These are phyloP conservation scores for Cutaneotrichosporon sp. DNA, from an alignment of 1,284 basidiomycete genomes.

Conservation along the genomic window DNA sequence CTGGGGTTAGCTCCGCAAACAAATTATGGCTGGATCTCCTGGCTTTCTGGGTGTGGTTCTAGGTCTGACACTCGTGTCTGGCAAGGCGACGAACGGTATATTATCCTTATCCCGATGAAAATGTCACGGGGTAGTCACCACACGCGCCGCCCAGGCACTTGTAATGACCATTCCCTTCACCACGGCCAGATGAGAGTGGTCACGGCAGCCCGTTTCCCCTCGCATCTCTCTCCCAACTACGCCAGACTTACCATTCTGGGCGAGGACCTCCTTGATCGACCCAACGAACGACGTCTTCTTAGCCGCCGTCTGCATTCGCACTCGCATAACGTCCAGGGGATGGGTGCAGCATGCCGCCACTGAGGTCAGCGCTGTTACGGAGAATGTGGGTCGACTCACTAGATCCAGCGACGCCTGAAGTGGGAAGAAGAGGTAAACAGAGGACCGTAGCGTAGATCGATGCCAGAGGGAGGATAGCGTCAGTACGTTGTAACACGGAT, in stretches of 20 bases:
- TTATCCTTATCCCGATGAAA: no score
- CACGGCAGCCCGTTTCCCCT: no score
- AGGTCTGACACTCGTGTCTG: no score
- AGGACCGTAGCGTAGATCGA: not conserved
- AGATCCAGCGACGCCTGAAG: slow-evolving; percentile 61
- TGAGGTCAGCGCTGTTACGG: slow-evolving; percentile 41
- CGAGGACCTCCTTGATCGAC: slow-evolving; percentile 36
- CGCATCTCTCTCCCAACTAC: not conserved
- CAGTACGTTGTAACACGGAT: slow-evolving; percentile 4
- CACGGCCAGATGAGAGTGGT: no score
- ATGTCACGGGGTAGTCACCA: slow-evolving; percentile 4
- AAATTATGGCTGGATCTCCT: no score
- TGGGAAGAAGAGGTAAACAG: not conserved
- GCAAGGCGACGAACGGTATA: no score
- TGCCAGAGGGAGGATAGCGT: slow-evolving; percentile 2
- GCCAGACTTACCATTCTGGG: slow-evolving; percentile 37
- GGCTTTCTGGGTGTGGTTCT: no score
- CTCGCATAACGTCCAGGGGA: slow-evolving; percentile 80
- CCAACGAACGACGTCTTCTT: slow-evolving; percentile 36
- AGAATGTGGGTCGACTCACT: slow-evolving; percentile 57
- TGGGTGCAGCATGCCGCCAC: slow-evolving; percentile 85
- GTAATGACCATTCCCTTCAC: not conserved
- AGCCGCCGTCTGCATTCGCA: slow-evolving; percentile 58
- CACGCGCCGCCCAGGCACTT: not conserved
- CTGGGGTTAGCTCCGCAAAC: slow-evolving; percentile 22